A percentile compares a stretch with the other conserved stretches of the same genome.
Evolutionary conservation across 2,329 filamentous ascomycete genomes (phyloP).

Genomic region (Emmonsia crescens): DNA sequence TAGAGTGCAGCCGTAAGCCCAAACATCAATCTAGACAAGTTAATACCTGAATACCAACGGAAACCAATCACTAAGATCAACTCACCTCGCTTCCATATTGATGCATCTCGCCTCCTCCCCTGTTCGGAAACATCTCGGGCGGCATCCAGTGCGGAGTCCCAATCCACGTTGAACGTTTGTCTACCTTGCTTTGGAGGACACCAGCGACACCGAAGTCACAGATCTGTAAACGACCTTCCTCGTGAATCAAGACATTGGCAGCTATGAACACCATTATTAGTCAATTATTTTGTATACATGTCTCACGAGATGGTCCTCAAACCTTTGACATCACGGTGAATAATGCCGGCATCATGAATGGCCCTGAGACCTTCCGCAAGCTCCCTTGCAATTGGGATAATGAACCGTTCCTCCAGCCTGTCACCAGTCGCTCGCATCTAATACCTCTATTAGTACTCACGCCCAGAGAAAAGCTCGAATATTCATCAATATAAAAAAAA

Average conservation of each 20-base stretch:
- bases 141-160: constrained; percentile 59
- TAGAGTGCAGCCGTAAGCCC: constrained; percentile 41
- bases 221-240: constrained; percentile 51
- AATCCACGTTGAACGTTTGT: constrained; percentile 54
- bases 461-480: neutral
- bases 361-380: constrained; percentile 51
- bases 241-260: constrained; percentile 53
- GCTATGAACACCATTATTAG: constrained; percentile 25
- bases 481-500: neutral
- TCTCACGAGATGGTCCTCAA: constrained; percentile 7
- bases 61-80: neutral
- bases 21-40: constrained; percentile 35
- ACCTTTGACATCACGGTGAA: constrained; percentile 57
- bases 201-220: constrained; percentile 58
- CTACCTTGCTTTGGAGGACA: constrained; percentile 47
- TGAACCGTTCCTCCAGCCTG: constrained; percentile 48
- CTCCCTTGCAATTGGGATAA: constrained; percentile 54
- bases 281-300: neutral
- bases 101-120: constrained; percentile 24
- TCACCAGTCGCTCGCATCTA: constrained; percentile 40
- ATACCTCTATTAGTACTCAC: neutral
- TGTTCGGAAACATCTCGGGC: constrained; percentile 43
- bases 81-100: constrained; percentile 39
- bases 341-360: constrained; percentile 54
- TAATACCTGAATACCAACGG: neutral